These are phyloP conservation scores for Paracamarosporium sp. DNA, from an alignment of 2,329 filamentous ascomycete genomes.

Conservation along the genomic window DNA sequence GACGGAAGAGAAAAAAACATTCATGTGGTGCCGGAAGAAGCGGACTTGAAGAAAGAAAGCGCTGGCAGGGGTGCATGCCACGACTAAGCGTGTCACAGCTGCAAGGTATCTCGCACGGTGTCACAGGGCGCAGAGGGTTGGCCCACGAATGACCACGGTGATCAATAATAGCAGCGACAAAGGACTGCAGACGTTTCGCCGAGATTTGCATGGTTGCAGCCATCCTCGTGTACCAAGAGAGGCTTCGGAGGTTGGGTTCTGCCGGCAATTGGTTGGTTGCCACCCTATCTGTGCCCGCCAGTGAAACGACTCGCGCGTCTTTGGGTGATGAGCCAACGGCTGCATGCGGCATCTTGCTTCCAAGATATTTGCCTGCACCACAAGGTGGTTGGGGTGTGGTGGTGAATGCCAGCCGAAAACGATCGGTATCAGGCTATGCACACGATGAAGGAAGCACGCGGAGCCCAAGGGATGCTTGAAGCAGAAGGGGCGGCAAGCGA, in stretches of 20 bases:
- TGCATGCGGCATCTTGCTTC: conserved; percentile 31
- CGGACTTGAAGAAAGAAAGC: conserved; percentile 18
- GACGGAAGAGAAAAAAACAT: conserved; percentile 16
- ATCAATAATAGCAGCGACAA: conserved; percentile 9
- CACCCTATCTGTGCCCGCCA: conserved; percentile 26
- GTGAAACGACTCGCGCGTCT: conserved; percentile 33
- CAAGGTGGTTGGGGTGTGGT: conserved; percentile 19
- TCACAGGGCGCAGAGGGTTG: conserved; percentile 14
- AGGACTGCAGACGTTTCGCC: conserved; percentile 10
- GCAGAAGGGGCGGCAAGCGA: conserved; percentile 11
- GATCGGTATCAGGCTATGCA: conserved; percentile 1
- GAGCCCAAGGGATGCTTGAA: background rate
- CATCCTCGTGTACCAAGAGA: conserved; percentile 9
- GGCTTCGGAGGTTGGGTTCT: conserved; percentile 11
- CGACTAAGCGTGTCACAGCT: conserved; percentile 17
- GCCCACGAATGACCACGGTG: conserved; percentile 4
- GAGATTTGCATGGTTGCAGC: conserved; percentile 8
- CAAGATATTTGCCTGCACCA: conserved; percentile 16
- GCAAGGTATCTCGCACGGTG: conserved; percentile 19
- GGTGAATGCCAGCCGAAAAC: conserved; percentile 14
- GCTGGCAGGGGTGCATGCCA: conserved; percentile 23
- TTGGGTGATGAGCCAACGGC: conserved; percentile 22
- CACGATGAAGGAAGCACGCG: background rate
- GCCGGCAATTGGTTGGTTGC: conserved; percentile 15
- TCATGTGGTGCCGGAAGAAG: conserved; percentile 26